Conservation (phyloP, 768 basidiomycete genomes). For the Gyrodon lividus region DNA sequence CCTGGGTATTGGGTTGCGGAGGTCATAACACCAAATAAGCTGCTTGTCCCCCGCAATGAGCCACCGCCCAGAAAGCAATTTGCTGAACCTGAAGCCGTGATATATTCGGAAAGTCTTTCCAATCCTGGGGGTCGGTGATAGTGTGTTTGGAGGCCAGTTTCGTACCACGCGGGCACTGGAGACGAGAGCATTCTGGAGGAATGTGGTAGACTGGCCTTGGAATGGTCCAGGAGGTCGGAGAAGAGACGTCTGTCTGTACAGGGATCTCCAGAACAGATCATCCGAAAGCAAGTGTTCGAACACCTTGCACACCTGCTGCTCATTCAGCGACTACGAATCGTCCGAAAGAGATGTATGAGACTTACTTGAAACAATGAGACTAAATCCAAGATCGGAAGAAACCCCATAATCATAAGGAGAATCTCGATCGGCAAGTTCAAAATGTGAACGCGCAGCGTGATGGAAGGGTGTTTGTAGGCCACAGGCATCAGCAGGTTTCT, state of each 20-base stretch:
- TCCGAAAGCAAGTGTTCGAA: constrained; percentile 3
- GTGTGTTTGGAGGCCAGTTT: constrained; percentile 6
- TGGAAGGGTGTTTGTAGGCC: not conserved
- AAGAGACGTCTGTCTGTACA: not conserved
- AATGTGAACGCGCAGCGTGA: not conserved
- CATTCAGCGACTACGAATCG: not conserved
- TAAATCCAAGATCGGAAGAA: constrained; percentile 1
- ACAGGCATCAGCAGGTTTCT: not conserved
- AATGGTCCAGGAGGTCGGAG: constrained; percentile 9
- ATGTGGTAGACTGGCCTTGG: not conserved
- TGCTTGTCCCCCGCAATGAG: constrained; percentile 2
- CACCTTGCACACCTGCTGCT: constrained; percentile 3
- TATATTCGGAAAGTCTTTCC: not conserved
- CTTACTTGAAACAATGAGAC: not conserved
- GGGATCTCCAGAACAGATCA: constrained; percentile 3
- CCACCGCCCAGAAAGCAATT: constrained; percentile 5
- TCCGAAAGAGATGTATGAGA: not conserved
- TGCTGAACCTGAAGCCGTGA: not conserved
- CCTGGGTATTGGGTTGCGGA: not conserved
- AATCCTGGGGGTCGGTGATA: not conserved
- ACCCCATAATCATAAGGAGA: constrained; percentile 4
- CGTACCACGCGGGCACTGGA: constrained; percentile 2
- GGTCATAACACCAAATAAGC: constrained; percentile 1
- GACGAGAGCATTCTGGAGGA: constrained; percentile 1
- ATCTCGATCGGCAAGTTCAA: constrained; percentile 4